phyloP scores from a whole-genome alignment of 805 yeast genomes.

The Priceomyces melissophilus region DNA sequence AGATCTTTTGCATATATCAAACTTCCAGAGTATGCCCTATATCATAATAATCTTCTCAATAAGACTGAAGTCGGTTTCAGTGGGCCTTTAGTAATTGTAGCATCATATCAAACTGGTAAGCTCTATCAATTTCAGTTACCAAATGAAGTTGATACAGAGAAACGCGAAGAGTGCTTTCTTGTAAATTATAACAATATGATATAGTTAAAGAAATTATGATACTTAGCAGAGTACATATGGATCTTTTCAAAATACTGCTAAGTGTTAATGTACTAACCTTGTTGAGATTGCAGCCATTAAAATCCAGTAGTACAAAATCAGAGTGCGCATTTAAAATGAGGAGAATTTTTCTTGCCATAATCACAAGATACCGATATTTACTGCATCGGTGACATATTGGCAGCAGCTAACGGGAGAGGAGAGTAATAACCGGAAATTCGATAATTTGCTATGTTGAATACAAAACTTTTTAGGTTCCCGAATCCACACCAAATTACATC shows the following conservation, averaged over 20 bases:
- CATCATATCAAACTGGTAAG: slow-evolving; percentile 34
- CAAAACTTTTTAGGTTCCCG: neutral
- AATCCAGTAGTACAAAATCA: slow-evolving; percentile 3
- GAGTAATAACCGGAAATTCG: neutral
- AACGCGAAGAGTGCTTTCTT: slow-evolving; percentile 29
- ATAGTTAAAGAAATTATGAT: neutral
- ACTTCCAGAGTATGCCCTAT: slow-evolving; percentile 28
- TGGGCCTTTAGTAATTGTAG: slow-evolving; percentile 31
- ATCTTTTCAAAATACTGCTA: neutral
- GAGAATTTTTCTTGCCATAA: slow-evolving; percentile 9
- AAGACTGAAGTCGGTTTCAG: slow-evolving; percentile 38
- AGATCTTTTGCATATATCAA: slow-evolving; percentile 41
- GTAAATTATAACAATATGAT: slow-evolving; percentile 20
- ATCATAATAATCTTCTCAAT: slow-evolving; percentile 7
- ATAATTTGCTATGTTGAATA: slow-evolving; percentile 1
- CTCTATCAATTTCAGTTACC: slow-evolving; percentile 39
- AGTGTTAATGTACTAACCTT: neutral
- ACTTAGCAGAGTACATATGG: neutral
- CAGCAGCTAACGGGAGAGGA: neutral
- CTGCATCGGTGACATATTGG: neutral
- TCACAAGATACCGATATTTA: slow-evolving; percentile 5
- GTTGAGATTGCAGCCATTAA: too few species aligned
- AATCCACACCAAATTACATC: neutral
- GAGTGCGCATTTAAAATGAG: slow-evolving; percentile 4
- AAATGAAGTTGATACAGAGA: slow-evolving; percentile 16